Conservation (phyloP, 176 grass and related monocot genomes). For the Lolium rigidum region DNA sequence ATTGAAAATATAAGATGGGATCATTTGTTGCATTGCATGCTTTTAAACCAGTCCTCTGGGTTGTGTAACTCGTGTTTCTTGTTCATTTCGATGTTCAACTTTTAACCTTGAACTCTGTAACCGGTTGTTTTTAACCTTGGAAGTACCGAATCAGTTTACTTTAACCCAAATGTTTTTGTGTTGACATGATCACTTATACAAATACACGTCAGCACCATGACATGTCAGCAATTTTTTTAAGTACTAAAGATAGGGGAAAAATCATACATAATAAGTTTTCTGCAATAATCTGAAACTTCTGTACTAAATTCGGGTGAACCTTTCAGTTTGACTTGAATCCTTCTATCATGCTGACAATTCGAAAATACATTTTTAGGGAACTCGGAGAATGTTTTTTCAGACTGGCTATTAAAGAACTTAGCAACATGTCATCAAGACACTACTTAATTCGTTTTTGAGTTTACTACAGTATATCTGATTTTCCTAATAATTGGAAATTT, state of each 20-base stretch:
- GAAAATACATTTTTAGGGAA: background rate
- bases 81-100: background rate
- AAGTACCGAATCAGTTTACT: background rate
- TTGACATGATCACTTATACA: constrained; percentile 6
- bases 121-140: background rate
- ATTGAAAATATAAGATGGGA: constrained; percentile 21
- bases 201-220: background rate
- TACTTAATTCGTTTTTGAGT: background rate
- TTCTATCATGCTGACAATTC: background rate
- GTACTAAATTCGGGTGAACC: background rate
- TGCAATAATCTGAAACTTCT: background rate
- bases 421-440: background rate
- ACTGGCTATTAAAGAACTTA: background rate
- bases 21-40: constrained; percentile 8
- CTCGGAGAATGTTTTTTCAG: background rate
- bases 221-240: background rate
- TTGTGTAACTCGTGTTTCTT: constrained; percentile 21
- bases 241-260: background rate
- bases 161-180: background rate
- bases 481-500: background rate
- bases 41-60: constrained; percentile 15
- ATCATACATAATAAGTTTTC: background rate
- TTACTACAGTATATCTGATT: background rate
- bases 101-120: background rate
- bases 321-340: background rate